Evolutionary conservation across 495 filamentous ascomycete species (phyloP).

Genomic region (Hypomontagnella monticulosa): DNA sequence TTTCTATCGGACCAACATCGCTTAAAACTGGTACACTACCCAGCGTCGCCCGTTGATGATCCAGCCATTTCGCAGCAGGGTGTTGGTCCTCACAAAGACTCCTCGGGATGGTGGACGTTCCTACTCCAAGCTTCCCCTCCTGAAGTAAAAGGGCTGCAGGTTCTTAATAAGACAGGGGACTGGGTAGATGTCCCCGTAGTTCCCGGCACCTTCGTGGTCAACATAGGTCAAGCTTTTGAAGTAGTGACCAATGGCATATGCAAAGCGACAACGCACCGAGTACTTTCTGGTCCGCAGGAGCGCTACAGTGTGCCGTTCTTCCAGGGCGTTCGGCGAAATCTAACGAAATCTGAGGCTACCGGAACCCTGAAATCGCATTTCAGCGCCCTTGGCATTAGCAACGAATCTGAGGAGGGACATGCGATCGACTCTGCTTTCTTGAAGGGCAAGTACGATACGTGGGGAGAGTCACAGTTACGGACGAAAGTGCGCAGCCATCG

Average conservation of each 20-base stretch:
- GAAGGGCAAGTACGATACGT: conserved; percentile 55
- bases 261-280: conserved; percentile 63
- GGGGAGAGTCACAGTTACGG: conserved; percentile 58
- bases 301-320: conserved; percentile 60
- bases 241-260: conserved; percentile 63
- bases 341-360: conserved; percentile 53
- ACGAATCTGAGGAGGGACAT: conserved; percentile 35
- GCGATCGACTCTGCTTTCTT: conserved; percentile 56
- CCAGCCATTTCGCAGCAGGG: conserved; percentile 49
- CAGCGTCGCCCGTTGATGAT: conserved; percentile 35
- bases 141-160: conserved; percentile 58
- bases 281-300: conserved; percentile 48
- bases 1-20: conserved; percentile 65
- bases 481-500: conserved; percentile 58
- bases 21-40: conserved; percentile 64
- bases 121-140: conserved; percentile 60
- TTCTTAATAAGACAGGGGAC: conserved; percentile 56
- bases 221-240: conserved; percentile 68
- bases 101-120: conserved; percentile 66
- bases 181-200: conserved; percentile 64
- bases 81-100: conserved; percentile 66
- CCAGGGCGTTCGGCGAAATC: conserved; percentile 53
- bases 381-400: conserved; percentile 12
- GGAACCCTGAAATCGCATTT: conserved; percentile 48
- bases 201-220: conserved; percentile 62